Conservation (phyloP, 805 yeast genomes). For the Tetrapisispora nanseiensis region DNA sequence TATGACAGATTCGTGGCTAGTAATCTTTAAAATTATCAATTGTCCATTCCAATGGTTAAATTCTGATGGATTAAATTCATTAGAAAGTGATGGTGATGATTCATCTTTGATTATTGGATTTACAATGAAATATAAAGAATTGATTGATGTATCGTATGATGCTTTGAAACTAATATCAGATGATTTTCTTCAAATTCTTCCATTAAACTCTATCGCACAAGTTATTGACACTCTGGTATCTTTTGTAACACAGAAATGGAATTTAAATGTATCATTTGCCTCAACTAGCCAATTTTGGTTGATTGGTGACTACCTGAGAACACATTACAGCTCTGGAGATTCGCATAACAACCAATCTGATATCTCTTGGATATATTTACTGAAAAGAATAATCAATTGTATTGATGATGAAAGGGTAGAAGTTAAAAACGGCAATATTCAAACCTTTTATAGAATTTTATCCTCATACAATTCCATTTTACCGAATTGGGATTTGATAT, state of each 20-base stretch:
- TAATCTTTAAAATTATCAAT: slow-evolving; percentile 49
- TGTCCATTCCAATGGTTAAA: slow-evolving; percentile 45
- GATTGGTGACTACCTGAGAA: slow-evolving; percentile 65
- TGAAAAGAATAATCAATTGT: slow-evolving; percentile 51
- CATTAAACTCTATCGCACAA: slow-evolving; percentile 49
- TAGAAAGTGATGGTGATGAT: slow-evolving; percentile 22
- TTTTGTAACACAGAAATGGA: slow-evolving; percentile 62
- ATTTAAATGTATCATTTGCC: slow-evolving; percentile 81
- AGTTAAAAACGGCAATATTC: slow-evolving; percentile 82
- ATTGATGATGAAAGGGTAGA: slow-evolving; percentile 61
- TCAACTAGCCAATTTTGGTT: slow-evolving; percentile 90
- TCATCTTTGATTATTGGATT: slow-evolving; percentile 28
- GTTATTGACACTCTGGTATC: slow-evolving; percentile 64
- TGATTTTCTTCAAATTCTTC: slow-evolving; percentile 69
- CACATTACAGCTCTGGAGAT: slow-evolving; percentile 5
- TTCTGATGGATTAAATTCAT: slow-evolving; percentile 14
- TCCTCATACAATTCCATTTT: slow-evolving; percentile 56
- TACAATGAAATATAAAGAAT: slow-evolving; percentile 39
- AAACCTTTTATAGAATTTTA: slow-evolving; percentile 75
- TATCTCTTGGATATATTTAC: slow-evolving; percentile 54
- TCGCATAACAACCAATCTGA: slow-evolving; percentile 23
- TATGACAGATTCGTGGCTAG: slow-evolving; percentile 59
- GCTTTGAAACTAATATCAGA: slow-evolving; percentile 76
- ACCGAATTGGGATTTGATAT: slow-evolving; percentile 62
- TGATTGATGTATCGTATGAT: slow-evolving; percentile 61